A percentile compares a stretch with the other conserved stretches of the same genome.
Evolutionary conservation across 2,329 filamentous ascomycete genomes (phyloP).

Genomic region (Hymenoscyphus fraxineus): DNA sequence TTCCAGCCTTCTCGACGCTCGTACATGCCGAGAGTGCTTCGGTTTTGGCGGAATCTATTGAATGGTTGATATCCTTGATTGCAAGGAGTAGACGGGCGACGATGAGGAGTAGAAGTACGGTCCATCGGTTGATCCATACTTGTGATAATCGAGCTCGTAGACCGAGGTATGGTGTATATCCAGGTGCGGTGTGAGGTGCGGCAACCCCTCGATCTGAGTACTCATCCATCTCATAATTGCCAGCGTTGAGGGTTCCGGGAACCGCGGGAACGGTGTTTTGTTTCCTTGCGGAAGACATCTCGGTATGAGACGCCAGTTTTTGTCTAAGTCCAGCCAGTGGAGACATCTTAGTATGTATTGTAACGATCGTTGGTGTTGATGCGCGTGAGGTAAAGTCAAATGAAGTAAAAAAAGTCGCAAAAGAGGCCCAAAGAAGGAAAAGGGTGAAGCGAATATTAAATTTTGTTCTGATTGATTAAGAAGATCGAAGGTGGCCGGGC

Average conservation of each 20-base stretch:
- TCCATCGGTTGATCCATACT: conserved; percentile 98
- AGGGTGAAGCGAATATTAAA: conserved; percentile 8
- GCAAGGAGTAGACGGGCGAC: conserved; percentile 77
- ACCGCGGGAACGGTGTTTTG: conserved; percentile 32
- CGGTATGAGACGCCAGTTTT: conserved; percentile 31
- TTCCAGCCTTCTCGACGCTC: conserved; percentile 88
- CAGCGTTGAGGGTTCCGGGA: conserved; percentile 36
- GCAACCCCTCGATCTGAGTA: conserved; percentile 19
- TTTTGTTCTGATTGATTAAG: conserved; percentile 8
- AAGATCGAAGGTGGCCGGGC: conserved; percentile 6
- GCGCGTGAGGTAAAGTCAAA: not conserved
- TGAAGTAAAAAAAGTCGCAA: not conserved
- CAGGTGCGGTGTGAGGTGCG: conserved; percentile 56
- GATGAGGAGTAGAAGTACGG: conserved; percentile 80
- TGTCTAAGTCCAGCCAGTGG: conserved; percentile 33
- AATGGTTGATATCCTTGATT: conserved; percentile 65
- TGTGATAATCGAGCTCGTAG: conserved; percentile 87
- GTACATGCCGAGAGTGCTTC: conserved; percentile 88
- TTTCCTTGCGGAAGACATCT: conserved; percentile 34
- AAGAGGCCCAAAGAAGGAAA: not conserved
- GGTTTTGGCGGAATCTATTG: conserved; percentile 70
- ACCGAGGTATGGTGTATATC: conserved; percentile 86
- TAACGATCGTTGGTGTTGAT: conserved; percentile 12
- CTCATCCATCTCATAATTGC: conserved; percentile 32
- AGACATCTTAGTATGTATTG: conserved; percentile 32